phyloP scores from a whole-genome alignment of 257 asterid genomes.

The Echium plantagineum region DNA sequence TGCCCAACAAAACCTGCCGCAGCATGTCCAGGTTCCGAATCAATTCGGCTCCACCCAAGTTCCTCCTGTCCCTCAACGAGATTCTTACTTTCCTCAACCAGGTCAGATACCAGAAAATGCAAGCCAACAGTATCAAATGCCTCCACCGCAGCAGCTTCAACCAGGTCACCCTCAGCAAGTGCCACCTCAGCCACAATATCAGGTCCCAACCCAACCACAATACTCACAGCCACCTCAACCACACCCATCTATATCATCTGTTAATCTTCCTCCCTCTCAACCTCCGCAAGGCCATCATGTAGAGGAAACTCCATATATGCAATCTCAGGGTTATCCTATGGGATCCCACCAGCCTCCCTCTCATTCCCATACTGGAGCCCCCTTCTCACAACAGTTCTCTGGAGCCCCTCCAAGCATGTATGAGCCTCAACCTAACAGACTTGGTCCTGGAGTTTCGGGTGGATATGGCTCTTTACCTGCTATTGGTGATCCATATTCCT shows the following conservation, averaged over 20 bases:
- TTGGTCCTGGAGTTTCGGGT: conserved; percentile 60
- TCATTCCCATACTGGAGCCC: conserved; percentile 35
- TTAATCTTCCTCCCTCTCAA: conserved; percentile 40
- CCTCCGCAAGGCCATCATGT: conserved; percentile 47
- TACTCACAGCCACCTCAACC: conserved; percentile 50
- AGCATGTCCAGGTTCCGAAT: conserved; percentile 46
- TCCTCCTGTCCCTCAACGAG: conserved; percentile 45
- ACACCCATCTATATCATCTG: conserved; percentile 31
- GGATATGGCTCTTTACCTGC: conserved; percentile 46
- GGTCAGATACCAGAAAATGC: conserved; percentile 45
- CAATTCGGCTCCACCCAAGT: conserved; percentile 43
- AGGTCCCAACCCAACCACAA: conserved; percentile 38
- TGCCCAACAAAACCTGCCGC: conserved; percentile 40
- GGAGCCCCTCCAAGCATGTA: conserved; percentile 41
- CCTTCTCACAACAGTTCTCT: conserved; percentile 54
- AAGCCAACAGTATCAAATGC: conserved; percentile 45
- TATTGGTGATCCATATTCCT: conserved; percentile 54
- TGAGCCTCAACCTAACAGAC: conserved; percentile 57
- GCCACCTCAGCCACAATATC: conserved; percentile 33
- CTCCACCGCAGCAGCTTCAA: conserved; percentile 34
- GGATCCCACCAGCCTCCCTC: conserved; percentile 35
- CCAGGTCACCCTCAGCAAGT: conserved; percentile 15
- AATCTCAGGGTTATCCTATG: conserved; percentile 46
- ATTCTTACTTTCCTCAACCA: conserved; percentile 49
- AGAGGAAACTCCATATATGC: conserved; percentile 52